Base-by-base conservation (phyloP, 768 basidiomycete species). In the Rhodotorula paludigena region DNA sequence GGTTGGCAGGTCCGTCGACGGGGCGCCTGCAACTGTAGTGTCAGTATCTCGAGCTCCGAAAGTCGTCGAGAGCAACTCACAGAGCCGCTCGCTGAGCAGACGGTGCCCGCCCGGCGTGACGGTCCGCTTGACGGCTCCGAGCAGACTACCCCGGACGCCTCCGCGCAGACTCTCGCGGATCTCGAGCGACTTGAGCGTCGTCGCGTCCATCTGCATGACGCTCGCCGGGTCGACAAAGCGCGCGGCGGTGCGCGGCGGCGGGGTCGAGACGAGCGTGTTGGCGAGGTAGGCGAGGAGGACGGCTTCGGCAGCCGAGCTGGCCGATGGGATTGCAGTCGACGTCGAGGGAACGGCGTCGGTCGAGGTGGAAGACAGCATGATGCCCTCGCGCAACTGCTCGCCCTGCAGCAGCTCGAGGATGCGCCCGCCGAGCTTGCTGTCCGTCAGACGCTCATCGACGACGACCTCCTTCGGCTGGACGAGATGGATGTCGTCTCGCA, bases 151-250 rank as follows among this genome's bases (percentile, higher is more conserved):
- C 63, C 83, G 84, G 18, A 80, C 77, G 1, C 89, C 88, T 74
- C 91, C 89, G 38, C 85, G 81, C 35, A 85, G 82, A 38, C 82
- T 83, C 79, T 91, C 89, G 32, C 85, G 82, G 59, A 93, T 87
- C 77, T 93, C 91, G 52, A 92, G 83, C n/a, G 88, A 87, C 76
- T 88, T 87, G 78, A 92, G 87, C 2, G 91, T 92, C 76, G 92
- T 86, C 8, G 88, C 83, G 76, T 93, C 91, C 63, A 93, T 89
- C 72, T 90, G 87, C 89, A 93, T 90, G n/a, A 86, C 82, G 80
- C 35, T 80, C 75, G 23, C 77, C 68, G 25, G 77, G 81, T 77
- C 91, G 88, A 69, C 81, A 83, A 49, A 80, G 81, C 1, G 89
- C 87, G 33, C 77, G 14, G 18, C 16, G 1, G 47, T 41, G 6